phyloP scores from a whole-genome alignment of 2,329 filamentous ascomycete species.

The Fusarium cicatricum region DNA sequence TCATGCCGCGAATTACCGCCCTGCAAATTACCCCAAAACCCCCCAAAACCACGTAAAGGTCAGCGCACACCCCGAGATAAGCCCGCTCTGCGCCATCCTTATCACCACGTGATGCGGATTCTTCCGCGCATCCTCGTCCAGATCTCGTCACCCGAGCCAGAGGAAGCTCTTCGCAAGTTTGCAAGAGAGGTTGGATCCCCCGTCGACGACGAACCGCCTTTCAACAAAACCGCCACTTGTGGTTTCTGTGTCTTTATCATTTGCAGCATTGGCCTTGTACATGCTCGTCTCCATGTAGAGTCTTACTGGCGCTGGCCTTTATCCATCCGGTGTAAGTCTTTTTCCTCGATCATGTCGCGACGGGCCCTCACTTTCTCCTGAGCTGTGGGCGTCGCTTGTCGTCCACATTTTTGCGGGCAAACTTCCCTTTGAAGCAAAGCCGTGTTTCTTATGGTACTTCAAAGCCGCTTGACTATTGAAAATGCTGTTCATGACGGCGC shows the following conservation, averaged over 20 bases:
- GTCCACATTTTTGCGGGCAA: constrained; percentile 7
- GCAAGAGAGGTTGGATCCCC: constrained; percentile 42
- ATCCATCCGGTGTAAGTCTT: constrained; percentile 49
- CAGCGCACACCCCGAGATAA: constrained; percentile 32
- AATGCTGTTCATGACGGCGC: not conserved
- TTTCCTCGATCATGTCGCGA: constrained; percentile 40
- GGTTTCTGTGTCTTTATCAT: constrained; percentile 24
- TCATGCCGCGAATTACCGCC: constrained; percentile 25
- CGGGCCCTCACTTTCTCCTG: constrained; percentile 35
- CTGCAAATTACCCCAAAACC: not conserved
- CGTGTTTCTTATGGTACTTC: not conserved
- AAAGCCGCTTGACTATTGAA: not conserved
- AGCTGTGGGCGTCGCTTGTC: constrained; percentile 30
- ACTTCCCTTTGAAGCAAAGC: not conserved
- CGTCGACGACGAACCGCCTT: constrained; percentile 29
- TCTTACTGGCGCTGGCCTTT: constrained; percentile 43
- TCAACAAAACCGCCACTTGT: constrained; percentile 27
- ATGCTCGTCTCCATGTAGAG: constrained; percentile 50
- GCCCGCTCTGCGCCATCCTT: constrained; percentile 29
- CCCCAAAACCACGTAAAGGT: not conserved
- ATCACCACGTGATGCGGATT: constrained; percentile 49
- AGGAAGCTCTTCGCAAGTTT: constrained; percentile 50
- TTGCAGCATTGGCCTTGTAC: constrained; percentile 21
- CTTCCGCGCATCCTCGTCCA: constrained; percentile 43
- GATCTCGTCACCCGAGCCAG: constrained; percentile 48